A percentile compares a stretch with the other conserved stretches of the same genome.
Evolutionary conservation across 2,329 filamentous ascomycete species (phyloP).

Genomic region (Colletotrichum tropicicola): DNA sequence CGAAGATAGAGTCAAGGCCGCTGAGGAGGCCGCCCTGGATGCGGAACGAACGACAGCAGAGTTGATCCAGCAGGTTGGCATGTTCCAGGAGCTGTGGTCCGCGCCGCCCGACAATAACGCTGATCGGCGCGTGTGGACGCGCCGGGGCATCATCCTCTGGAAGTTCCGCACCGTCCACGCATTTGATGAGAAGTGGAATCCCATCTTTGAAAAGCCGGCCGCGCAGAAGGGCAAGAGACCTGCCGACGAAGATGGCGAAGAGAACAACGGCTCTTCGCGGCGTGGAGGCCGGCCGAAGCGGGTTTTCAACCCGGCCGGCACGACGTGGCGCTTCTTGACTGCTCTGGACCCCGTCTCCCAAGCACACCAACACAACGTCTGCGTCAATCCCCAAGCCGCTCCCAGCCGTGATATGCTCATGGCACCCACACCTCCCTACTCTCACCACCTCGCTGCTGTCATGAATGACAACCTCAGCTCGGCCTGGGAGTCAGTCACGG

Average conservation of each 20-base stretch:
- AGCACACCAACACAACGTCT: slow-evolving; percentile 61
- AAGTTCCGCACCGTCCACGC: slow-evolving; percentile 64
- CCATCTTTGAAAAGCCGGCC: slow-evolving; percentile 44
- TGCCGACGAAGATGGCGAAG: slow-evolving; percentile 35
- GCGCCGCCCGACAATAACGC: slow-evolving; percentile 50
- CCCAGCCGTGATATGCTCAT: slow-evolving; percentile 54
- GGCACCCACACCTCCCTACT: slow-evolving; percentile 59
- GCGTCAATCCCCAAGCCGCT: slow-evolving; percentile 31
- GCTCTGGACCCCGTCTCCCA: slow-evolving; percentile 68
- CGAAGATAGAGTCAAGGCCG: slow-evolving; percentile 34
- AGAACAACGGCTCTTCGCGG: slow-evolving; percentile 35
- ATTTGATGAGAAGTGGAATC: slow-evolving; percentile 55
- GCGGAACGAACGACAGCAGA: slow-evolving; percentile 47
- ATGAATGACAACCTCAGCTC: slow-evolving; percentile 67
- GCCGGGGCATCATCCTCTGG: slow-evolving; percentile 71
- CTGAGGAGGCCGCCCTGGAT: slow-evolving; percentile 29
- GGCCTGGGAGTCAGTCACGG: slow-evolving; percentile 52
- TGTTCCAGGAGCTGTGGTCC: slow-evolving; percentile 75
- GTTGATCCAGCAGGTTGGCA: slow-evolving; percentile 68
- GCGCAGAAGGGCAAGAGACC: slow-evolving; percentile 28
- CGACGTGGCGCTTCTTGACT: slow-evolving; percentile 70
- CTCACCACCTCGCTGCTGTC: slow-evolving; percentile 57
- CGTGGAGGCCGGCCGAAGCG: slow-evolving; percentile 25
- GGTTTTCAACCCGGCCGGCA: slow-evolving; percentile 60
- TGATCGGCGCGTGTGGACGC: slow-evolving; percentile 54